Evolutionary conservation across 1,284 basidiomycete species (phyloP), one percentile per base, ranked within the genome.

Genomic region (Anthracocystis panici-leucophaei): DNA sequence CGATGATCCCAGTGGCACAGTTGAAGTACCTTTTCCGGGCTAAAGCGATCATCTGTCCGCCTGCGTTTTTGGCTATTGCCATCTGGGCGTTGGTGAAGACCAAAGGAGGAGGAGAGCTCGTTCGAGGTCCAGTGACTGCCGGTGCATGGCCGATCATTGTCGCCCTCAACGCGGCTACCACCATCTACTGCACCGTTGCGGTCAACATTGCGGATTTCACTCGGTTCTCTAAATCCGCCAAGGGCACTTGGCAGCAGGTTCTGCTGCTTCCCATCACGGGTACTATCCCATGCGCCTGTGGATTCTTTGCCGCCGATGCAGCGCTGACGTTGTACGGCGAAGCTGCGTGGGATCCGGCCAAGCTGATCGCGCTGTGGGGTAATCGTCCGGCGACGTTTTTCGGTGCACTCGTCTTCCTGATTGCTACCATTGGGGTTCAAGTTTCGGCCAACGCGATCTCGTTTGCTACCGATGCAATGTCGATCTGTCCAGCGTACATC

Each of bases 201-300:
- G 63, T 71, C 51, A 71, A 71, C 53, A 66, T 71, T 33, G 29
- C 58, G 29, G 63, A 65, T 35, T 71, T 71, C 25, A 56, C 65
- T 9, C 50, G 68, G 1, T 71, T 65, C 48, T 60, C 52, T 31
- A 59, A 50, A 12, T 31, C 56, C 16, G 16, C 56, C 46, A 71
- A 66, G 29, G 35, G 41, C 10, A 71, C 65, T 6, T 71, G 68
- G 68, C 62, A 65, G 35, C 68, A 71, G 25, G 57, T 61, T 6
- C 21, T 66, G 23, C 31, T 71, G 14, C 48, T 71, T 8, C 62
- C 68, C 1, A 59, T 71, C 21, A 71, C 62, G 16, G 60, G 68
- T 0, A 66, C 59, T 0, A 71, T 71, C 9, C 68, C 68, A 3
- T 61, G 58, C 20, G 63, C 59, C 0, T 65, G 62, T 57, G 68